A percentile compares a stretch with the other conserved stretches of the same genome.
Evolutionary conservation across 164 flowering plant genomes (phyloP).

Genomic region (Stephania japonica): DNA sequence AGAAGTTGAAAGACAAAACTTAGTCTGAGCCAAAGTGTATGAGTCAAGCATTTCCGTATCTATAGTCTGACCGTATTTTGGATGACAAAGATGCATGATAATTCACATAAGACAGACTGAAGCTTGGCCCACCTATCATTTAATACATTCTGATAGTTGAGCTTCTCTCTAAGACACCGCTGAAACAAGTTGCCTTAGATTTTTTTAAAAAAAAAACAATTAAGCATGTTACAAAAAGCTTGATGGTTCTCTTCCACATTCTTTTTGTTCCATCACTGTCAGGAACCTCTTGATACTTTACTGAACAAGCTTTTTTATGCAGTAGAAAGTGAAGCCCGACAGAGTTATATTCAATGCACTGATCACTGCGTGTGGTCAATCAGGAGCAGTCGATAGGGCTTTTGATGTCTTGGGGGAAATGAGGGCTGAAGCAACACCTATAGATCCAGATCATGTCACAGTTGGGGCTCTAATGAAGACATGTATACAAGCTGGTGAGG

Average conservation of each 20-base stretch:
- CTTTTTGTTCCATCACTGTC: neutral
- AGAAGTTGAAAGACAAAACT: neutral
- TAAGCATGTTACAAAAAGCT: no score
- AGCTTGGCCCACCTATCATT: neutral
- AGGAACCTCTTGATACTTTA: constrained; percentile 13
- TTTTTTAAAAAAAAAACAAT: neutral
- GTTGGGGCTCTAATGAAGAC: constrained; percentile 89
- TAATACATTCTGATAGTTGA: neutral
- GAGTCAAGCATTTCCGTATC: neutral
- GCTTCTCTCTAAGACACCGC: neutral
- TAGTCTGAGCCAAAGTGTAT: neutral
- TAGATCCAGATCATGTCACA: constrained; percentile 90
- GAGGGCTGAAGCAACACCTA: constrained; percentile 61
- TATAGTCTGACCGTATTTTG: neutral
- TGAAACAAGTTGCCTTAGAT: neutral
- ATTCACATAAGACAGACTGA: neutral
- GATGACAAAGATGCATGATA: neutral
- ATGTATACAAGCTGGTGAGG: constrained; percentile 83
- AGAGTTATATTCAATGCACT: constrained; percentile 97
- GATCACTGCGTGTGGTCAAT: constrained; percentile 92
- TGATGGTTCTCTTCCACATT: neutral
- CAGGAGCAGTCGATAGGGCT: constrained; percentile 96
- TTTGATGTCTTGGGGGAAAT: constrained; percentile 96
- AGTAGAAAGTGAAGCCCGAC: constrained; percentile 98
- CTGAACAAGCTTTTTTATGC: constrained; percentile 42